phyloP scores from a whole-genome alignment of 2,329 filamentous ascomycete genomes.

The Aspergillus aculeatus region DNA sequence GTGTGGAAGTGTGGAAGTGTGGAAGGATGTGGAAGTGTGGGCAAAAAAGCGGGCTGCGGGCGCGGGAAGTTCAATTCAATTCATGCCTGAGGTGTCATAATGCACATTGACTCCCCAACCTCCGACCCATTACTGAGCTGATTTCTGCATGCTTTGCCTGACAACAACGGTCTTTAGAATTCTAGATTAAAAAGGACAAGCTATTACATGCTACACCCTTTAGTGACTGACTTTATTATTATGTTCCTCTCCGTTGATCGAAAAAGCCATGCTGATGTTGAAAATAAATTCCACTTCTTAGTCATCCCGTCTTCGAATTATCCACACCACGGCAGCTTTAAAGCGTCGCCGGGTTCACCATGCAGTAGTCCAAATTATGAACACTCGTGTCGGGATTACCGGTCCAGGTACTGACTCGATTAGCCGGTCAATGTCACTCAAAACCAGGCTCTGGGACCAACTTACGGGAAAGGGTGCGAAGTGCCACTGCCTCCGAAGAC shows the following conservation, averaged over 20 bases:
- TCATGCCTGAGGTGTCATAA: not conserved
- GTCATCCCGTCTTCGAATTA: not conserved
- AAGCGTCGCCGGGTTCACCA: constrained; percentile 1
- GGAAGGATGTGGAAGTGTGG: not conserved
- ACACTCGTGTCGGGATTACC: constrained; percentile 1
- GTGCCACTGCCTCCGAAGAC: constrained; percentile 11
- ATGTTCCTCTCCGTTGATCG: too few relatives aligned
- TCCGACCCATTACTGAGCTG: not conserved
- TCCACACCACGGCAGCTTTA: not conserved
- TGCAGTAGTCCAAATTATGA: constrained; percentile 7
- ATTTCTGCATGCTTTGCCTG: too few relatives aligned
- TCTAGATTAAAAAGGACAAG: too few relatives aligned
- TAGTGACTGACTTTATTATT: too few relatives aligned
- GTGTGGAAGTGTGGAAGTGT: too few relatives aligned
- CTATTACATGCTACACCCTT: too few relatives aligned
- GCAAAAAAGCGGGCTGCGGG: not conserved
- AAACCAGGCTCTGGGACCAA: not conserved
- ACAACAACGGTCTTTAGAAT: too few relatives aligned
- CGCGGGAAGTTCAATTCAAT: not conserved
- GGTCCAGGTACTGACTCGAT: not conserved
- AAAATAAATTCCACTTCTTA: too few relatives aligned
- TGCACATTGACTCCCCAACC: not conserved
- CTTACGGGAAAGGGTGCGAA: constrained; percentile 8
- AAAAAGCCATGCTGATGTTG: too few relatives aligned
- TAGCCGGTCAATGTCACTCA: not conserved